Evolutionary conservation across 495 filamentous ascomycete species (phyloP).

Genomic region (Amphirosellinia nigrospora): DNA sequence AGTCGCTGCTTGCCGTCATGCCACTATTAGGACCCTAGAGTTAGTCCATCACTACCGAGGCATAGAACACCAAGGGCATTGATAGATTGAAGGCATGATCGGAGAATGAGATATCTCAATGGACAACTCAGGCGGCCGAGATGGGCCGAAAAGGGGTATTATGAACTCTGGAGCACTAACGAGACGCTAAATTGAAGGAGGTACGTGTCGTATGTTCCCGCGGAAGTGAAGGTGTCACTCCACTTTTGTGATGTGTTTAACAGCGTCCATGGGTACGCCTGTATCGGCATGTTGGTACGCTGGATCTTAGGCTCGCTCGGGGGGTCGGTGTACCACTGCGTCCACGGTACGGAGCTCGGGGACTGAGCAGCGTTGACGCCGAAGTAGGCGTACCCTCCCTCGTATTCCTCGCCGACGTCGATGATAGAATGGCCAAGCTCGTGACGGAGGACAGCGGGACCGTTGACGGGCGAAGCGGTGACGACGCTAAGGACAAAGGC

Average conservation of each 20-base stretch:
- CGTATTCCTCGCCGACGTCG: slow-evolving; percentile 36
- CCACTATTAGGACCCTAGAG: slow-evolving; percentile 8
- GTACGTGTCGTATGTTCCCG: slow-evolving; percentile 31
- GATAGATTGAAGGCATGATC: no score
- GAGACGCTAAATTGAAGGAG: slow-evolving; percentile 35
- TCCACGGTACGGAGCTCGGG: slow-evolving; percentile 30
- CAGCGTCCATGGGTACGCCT: slow-evolving; percentile 38
- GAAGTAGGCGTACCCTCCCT: slow-evolving; percentile 29
- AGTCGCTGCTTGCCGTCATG: slow-evolving; percentile 33
- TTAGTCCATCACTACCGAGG: background rate
- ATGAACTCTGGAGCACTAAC: background rate
- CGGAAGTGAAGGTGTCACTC: slow-evolving; percentile 31
- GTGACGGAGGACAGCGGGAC: slow-evolving; percentile 35
- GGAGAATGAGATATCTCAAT: background rate
- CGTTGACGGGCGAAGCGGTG: slow-evolving; percentile 34
- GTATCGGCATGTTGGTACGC: slow-evolving; percentile 36
- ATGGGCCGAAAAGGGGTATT: background rate
- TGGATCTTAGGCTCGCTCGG: slow-evolving; percentile 29
- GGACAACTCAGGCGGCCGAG: background rate
- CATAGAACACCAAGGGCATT: background rate
- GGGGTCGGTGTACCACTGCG: slow-evolving; percentile 34
- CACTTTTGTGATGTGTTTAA: slow-evolving; percentile 34
- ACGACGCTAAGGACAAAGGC: slow-evolving; percentile 23
- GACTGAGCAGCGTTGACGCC: slow-evolving; percentile 34
- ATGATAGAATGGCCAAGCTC: slow-evolving; percentile 39